phyloP scores from a whole-genome alignment of 1,284 basidiomycete species.

The Irpex lacteus region DNA sequence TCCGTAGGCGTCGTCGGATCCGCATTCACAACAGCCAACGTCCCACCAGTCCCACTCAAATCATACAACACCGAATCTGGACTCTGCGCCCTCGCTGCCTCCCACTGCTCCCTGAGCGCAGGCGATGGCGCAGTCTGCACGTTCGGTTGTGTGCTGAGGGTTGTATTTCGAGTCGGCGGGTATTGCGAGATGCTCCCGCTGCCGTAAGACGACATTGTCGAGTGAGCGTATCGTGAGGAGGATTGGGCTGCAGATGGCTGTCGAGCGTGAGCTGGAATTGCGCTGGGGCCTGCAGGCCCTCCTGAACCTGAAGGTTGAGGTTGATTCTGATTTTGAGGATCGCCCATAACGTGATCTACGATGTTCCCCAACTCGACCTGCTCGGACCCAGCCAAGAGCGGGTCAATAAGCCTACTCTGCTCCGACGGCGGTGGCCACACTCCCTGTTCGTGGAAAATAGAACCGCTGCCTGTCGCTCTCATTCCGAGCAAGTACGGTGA shows the following conservation, averaged over 20 bases:
- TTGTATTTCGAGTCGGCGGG: constrained; percentile 1
- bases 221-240: constrained; percentile 4
- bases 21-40: constrained; percentile 4
- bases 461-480: constrained; percentile 42
- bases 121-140: constrained; percentile 1
- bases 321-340: background rate
- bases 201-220: constrained; percentile 10
- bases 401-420: constrained; percentile 40
- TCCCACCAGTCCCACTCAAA: background rate
- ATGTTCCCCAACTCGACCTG: constrained; percentile 40
- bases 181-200: constrained; percentile 11
- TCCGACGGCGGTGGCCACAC: constrained; percentile 47
- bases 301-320: background rate
- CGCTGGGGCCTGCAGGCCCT: background rate
- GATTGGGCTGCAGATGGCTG: background rate
- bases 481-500: constrained; percentile 38
- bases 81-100: constrained; percentile 5
- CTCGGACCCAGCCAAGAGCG: constrained; percentile 32
- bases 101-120: constrained; percentile 7
- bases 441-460: constrained; percentile 44
- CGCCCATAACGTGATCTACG: constrained; percentile 55
- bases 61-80: constrained; percentile 17
- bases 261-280: background rate
- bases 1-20: constrained; percentile 4
- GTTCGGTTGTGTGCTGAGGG: background rate